These are phyloP conservation scores for Trypanosoma congolense DNA, from an alignment of 208 protist species.

Conservation along the genomic window DNA sequence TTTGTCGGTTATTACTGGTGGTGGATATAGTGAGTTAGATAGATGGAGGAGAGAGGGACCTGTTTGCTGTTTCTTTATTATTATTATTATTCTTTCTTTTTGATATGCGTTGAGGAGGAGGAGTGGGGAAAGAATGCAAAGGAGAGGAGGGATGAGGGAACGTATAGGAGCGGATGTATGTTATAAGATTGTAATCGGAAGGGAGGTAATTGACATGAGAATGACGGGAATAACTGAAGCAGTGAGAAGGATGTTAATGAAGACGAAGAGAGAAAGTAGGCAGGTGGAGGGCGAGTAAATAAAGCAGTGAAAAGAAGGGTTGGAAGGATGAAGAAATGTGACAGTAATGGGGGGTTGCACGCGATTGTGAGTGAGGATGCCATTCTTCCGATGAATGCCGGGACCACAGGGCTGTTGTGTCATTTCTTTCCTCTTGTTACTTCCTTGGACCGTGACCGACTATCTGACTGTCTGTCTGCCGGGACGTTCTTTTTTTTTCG, in stretches of 20 bases:
- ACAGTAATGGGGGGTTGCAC: background rate
- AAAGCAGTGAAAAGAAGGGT: background rate
- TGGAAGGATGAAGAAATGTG: background rate
- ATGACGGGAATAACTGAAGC: background rate
- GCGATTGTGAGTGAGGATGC: too few species aligned
- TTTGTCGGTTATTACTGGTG: background rate
- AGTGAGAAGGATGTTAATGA: constrained; percentile 1
- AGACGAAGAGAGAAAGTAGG: constrained; percentile 4
- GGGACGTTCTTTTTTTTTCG: too few species aligned
- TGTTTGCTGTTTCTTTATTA: too few species aligned
- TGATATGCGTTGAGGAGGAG: constrained; percentile 1
- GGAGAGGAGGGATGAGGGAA: constrained; percentile 7
- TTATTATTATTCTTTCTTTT: constrained; percentile 3
- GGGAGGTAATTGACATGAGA: constrained; percentile 4
- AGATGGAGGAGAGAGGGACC: background rate
- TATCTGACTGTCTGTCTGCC: too few species aligned
- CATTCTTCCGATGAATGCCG: too few species aligned
- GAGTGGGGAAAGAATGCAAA: constrained; percentile 1
- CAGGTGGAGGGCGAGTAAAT: background rate
- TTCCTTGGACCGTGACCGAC: too few species aligned
- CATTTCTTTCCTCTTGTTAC: too few species aligned
- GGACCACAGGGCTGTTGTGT: too few species aligned
- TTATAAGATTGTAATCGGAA: too few species aligned
- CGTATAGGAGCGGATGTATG: background rate
- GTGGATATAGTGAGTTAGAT: background rate